phyloP scores from a whole-genome alignment of 2,329 filamentous ascomycete genomes.

The Aureobasidium sp. region DNA sequence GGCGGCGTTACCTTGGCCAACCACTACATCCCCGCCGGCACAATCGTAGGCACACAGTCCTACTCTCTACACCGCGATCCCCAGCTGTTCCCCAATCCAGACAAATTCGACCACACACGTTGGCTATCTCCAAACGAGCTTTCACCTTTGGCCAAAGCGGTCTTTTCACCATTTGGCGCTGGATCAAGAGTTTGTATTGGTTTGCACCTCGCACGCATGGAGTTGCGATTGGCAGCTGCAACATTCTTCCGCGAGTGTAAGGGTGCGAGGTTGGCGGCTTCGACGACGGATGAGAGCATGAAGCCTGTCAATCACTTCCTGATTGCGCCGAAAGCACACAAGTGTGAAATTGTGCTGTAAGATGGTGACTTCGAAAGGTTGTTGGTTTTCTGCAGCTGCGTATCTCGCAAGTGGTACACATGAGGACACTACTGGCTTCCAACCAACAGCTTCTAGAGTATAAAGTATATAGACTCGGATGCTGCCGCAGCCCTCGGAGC shows the following conservation, averaged over 20 bases:
- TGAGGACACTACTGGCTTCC: too few species aligned
- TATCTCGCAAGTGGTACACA: too few species aligned
- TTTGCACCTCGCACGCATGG: slow-evolving; percentile 26
- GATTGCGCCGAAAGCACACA: slow-evolving; percentile 24
- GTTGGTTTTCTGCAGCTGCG: too few species aligned
- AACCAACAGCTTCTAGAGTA: too few species aligned
- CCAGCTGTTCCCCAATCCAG: slow-evolving; percentile 21
- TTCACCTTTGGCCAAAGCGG: slow-evolving; percentile 18
- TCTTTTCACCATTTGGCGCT: slow-evolving; percentile 25
- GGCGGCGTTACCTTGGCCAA: slow-evolving; percentile 21
- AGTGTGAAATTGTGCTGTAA: slow-evolving; percentile 23
- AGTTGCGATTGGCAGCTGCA: slow-evolving; percentile 23
- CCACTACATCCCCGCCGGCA: slow-evolving; percentile 23
- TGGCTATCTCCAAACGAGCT: slow-evolving; percentile 19
- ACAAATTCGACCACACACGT: slow-evolving; percentile 23
- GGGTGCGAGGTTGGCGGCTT: slow-evolving; percentile 19
- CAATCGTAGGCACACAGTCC: slow-evolving; percentile 23
- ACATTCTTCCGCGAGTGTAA: slow-evolving; percentile 24
- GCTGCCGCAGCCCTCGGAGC: too few species aligned
- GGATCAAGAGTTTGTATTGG: slow-evolving; percentile 26
- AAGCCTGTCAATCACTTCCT: slow-evolving; percentile 28
- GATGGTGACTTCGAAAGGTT: too few species aligned
- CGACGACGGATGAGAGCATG: slow-evolving; percentile 25
- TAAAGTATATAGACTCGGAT: too few species aligned
- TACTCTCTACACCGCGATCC: slow-evolving; percentile 26